Conservation (phyloP, 2,329 filamentous ascomycete species). For the Fusarium proliferatum region DNA sequence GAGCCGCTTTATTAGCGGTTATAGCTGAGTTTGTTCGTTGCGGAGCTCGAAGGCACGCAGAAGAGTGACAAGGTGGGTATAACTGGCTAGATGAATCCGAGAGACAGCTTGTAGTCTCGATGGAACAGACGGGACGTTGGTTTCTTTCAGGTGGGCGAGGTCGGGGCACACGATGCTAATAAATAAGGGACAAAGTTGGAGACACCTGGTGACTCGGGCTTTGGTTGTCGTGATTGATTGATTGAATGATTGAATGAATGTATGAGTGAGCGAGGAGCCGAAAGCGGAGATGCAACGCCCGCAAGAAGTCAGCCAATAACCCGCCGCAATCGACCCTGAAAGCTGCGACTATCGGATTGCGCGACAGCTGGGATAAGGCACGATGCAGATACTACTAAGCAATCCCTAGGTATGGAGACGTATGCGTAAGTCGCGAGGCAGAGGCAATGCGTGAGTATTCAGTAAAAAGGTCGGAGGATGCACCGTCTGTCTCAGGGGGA, state of each 20-base stretch:
- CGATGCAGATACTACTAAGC: conserved; percentile 12
- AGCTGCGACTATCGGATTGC: conserved; percentile 41
- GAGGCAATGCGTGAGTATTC: conserved; percentile 27
- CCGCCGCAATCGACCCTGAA: conserved; percentile 38
- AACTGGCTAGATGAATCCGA: not conserved
- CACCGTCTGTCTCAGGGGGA: conserved; percentile 34
- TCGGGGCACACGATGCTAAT: conserved; percentile 42
- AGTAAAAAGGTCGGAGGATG: conserved; percentile 18
- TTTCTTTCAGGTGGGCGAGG: conserved; percentile 31
- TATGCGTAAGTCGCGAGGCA: conserved; percentile 33
- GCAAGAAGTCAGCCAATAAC: conserved; percentile 39
- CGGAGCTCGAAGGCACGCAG: conserved; percentile 1
- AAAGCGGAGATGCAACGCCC: conserved; percentile 44
- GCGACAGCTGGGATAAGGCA: conserved; percentile 31
- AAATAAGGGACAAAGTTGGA: conserved; percentile 37
- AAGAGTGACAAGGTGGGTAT: not conserved
- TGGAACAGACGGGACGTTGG: conserved; percentile 5
- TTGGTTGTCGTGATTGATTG: conserved; percentile 41
- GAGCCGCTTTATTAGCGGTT: conserved; percentile 33
- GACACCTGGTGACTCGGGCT: conserved; percentile 42
- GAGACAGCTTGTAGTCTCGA: not conserved
- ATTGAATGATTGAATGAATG: conserved; percentile 9
- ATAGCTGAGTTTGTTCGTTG: conserved; percentile 11
- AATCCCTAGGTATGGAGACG: conserved; percentile 23
- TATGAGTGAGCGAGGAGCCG: conserved; percentile 43